Base-by-base conservation (phyloP, 2,329 filamentous ascomycete genomes). In the Fusarium marasasianum region DNA sequence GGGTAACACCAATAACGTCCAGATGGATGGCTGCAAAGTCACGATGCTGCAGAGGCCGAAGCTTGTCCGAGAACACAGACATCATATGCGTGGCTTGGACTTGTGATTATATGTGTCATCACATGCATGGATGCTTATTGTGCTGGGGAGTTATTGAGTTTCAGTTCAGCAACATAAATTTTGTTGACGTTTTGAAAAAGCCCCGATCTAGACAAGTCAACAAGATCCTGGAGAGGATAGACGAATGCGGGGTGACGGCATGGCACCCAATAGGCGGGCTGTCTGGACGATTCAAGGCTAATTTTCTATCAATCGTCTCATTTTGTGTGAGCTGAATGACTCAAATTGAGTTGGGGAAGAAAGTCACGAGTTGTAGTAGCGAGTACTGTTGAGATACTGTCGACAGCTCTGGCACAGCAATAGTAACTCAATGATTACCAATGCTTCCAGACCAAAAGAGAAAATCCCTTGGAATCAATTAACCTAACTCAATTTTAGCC, bases 191-290 rank as follows among this genome's bases (percentile, higher is more conserved):
- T 66, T 67, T 55, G 54, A 38, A 56, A 45, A 44, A 74, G 48
- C 43, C 72, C 51, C 55, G 44, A 74, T 68, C 66, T 44, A 74
- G 71, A 48, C 63, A 55, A 68, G 68, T 60, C 72, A 74, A 75
- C 72, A 75, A 73, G 72, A 69, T 75, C 69, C 54, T 50, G 40
- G 61, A 54, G 57, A 63, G 63, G 50, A 72, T 58, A 45, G 65
- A 71, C 45, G 51, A 70, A 70, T 75, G 72, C 72, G 72, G 72
- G 72, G 72, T 73, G 72, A 59, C 58, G 60, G 69, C 60, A 72
- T 70, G 65, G 43, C 54, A 66, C 53, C 71, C 71, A 74, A 75
- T 73, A 64, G 61, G 64, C 58, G 60, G 63, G 55, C 43, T 55
- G 37, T 29, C 50, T 45, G 37, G 26, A 59, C 22, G n/a, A 53